These are phyloP conservation scores for Juglanconis sp. DNA, from an alignment of 2,329 filamentous ascomycete species.

Conservation along the genomic window DNA sequence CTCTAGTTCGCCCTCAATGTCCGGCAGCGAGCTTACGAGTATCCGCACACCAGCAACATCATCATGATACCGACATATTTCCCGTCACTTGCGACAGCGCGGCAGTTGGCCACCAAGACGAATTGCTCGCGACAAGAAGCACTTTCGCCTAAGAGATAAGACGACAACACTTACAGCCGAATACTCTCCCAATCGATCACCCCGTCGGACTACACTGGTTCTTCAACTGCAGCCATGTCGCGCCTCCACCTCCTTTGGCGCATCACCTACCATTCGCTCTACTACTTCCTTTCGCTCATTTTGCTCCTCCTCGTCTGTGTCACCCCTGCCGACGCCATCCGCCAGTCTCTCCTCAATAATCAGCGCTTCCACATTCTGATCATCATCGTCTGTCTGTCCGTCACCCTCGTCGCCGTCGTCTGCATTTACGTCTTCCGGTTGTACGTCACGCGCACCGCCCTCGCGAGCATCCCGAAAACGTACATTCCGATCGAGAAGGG, in stretches of 20 bases:
- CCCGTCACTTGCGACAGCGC: conserved; percentile 15
- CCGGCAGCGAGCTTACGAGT: conserved; percentile 1
- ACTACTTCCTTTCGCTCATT: conserved; percentile 71
- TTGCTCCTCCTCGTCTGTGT: conserved; percentile 72
- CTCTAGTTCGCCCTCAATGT: conserved; percentile 13
- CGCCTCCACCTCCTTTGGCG: conserved; percentile 59
- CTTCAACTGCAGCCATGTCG: conserved; percentile 8
- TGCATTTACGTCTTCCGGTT: conserved; percentile 82
- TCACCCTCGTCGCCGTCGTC: conserved; percentile 66
- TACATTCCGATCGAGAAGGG: conserved; percentile 85
- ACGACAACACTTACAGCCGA: not conserved
- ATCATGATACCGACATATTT: conserved; percentile 19
- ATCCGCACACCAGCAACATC: conserved; percentile 8
- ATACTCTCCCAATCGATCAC: not conserved
- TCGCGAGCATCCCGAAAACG: conserved; percentile 79
- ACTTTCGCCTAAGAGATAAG: conserved; percentile 14
- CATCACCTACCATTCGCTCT: conserved; percentile 77
- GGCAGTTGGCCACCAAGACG: conserved; percentile 16
- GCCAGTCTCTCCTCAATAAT: conserved; percentile 64
- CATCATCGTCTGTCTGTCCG: conserved; percentile 70
- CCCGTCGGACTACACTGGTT: not conserved
- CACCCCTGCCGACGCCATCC: conserved; percentile 77
- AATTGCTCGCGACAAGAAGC: not conserved
- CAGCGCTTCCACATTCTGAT: conserved; percentile 81
- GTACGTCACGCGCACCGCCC: conserved; percentile 77